Evolutionary conservation across 345 rosid genomes (phyloP), one percentile per base, ranked within the genome.

Genomic region (Populus ilicifolia): DNA sequence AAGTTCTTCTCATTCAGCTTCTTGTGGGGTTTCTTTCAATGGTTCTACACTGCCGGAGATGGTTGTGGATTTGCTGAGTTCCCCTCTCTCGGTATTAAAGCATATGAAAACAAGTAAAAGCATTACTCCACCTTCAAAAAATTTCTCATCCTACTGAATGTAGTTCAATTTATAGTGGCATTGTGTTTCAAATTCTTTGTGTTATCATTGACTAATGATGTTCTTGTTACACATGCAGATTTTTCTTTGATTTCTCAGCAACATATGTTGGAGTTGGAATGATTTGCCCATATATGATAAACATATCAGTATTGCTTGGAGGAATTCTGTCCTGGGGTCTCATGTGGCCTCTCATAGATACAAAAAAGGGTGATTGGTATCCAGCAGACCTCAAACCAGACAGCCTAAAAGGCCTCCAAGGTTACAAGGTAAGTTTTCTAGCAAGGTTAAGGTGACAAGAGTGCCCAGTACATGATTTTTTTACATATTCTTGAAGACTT

Each of bases 211-310:
- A 18, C 25, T 35, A 29, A 21, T 33, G 29, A 46, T 30, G 2
- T 59, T 20, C 48, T 25, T 30, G 41, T 29, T 14, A 39, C 14
- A n/a, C 36, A 18, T 41, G 6, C 81, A 78, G 84, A 76, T 82
- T 82, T 75, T 82, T 66, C 88, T 93, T 93, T 9, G 84, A 82
- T 71, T 82, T 82, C 81, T 82, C 84, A 6, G 76, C 84, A 10
- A 82, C 81, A 4, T 82, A 75, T 61, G 84, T 82, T 5, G 84
- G 84, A 11, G 84, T 78, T 5, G 84, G 84, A 64, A 82, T 82
- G 84, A 82, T 82, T 14, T 82, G 84, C 66, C 84, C 82, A 5
- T 75, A 82, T 59, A 70, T 82, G 14, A 77, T 82, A 3, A 82
- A 82, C 67, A 41, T 78, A 70, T 82, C 84, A 20, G 27, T 82